phyloP scores from a whole-genome alignment of 495 filamentous ascomycete species.

The Astrocystis sublimbata region DNA sequence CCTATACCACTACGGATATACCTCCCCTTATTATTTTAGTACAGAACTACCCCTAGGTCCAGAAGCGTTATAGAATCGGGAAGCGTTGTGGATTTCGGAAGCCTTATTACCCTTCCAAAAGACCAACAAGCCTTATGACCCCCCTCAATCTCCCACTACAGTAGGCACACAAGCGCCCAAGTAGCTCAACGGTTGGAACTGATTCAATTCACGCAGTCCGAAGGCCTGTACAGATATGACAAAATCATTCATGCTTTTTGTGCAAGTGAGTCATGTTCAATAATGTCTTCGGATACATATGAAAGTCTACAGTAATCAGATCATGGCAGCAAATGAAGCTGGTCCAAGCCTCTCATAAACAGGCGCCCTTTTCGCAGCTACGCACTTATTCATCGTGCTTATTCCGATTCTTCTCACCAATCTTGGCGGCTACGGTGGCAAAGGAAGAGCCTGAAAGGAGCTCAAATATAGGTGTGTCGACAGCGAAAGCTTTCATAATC shows the following conservation, averaged over 20 bases:
- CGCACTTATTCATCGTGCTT: neutral
- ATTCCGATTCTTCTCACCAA: neutral
- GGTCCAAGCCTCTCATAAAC: neutral
- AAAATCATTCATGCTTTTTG: neutral
- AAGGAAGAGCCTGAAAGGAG: constrained; percentile 14
- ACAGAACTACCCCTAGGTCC: too few relatives aligned
- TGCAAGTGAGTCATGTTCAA: neutral
- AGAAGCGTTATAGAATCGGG: too few relatives aligned
- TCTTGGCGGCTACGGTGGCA: neutral
- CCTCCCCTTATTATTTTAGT: too few relatives aligned
- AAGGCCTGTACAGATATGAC: neutral
- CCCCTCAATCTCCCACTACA: too few relatives aligned
- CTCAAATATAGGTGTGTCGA: constrained; percentile 37
- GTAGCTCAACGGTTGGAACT: neutral
- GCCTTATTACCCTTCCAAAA: too few relatives aligned
- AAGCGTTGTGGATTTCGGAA: too few relatives aligned
- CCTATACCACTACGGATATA: too few relatives aligned
- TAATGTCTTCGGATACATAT: neutral
- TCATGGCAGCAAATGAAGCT: neutral
- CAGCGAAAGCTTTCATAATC: constrained; percentile 35
- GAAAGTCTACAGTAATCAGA: neutral
- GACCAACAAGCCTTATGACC: too few relatives aligned
- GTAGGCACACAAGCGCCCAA: neutral
- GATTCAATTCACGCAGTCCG: neutral
- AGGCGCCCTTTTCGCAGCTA: neutral